Conservation (phyloP, 345 rosid species). For the Eucalyptus marginata region DNA sequence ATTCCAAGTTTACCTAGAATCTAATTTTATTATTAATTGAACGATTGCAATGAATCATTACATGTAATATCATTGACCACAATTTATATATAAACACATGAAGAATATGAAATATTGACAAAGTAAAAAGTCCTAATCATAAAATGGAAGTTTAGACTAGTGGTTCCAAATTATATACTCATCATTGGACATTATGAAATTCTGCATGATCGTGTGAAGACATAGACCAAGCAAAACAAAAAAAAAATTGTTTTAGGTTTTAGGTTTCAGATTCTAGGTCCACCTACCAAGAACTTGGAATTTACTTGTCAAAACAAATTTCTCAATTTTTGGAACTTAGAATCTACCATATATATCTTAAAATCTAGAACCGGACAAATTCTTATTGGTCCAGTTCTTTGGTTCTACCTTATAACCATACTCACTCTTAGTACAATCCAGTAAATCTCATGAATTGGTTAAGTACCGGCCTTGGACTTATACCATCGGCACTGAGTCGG, state of each 20-base stretch:
- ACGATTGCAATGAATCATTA: fast-evolving
- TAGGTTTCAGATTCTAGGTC: no score
- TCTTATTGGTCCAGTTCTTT: fast-evolving
- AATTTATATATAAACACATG: fast-evolving
- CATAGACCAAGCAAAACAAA: no score
- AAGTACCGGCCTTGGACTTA: not conserved
- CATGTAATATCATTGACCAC: fast-evolving
- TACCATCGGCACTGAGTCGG: fast-evolving
- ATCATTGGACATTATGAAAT: fast-evolving
- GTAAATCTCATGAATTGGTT: fast-evolving
- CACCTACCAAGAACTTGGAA: fast-evolving
- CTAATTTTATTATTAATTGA: no score
- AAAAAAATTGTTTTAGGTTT: no score
- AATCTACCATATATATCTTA: fast-evolving
- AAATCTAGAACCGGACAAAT: fast-evolving
- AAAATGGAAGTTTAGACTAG: fast-evolving
- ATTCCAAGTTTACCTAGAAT: fast-evolving
- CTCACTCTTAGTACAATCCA: not conserved
- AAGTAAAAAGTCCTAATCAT: fast-evolving
- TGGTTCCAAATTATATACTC: fast-evolving
- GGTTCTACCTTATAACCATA: fast-evolving
- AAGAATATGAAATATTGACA: no score
- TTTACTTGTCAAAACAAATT: no score
- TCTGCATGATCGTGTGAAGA: fast-evolving
- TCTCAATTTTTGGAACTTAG: fast-evolving